Percentiles rank a stretch among this genome's conserved stretches.
These are phyloP conservation scores for Polygonum aviculare DNA, from an alignment of 148 eudicot genomes.

Conservation along the genomic window DNA sequence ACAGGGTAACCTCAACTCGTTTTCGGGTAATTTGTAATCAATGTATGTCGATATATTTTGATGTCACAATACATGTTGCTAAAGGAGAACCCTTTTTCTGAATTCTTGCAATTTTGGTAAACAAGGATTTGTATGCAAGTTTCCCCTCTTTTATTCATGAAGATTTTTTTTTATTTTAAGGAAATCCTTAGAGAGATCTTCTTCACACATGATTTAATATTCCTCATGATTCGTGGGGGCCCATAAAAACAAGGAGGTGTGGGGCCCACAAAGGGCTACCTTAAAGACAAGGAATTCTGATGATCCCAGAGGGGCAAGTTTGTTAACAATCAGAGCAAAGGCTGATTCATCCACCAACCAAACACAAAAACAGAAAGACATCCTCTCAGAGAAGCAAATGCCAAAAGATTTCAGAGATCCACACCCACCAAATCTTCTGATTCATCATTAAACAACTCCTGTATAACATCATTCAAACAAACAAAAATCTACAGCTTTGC, in stretches of 20 bases:
- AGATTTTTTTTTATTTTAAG: no score
- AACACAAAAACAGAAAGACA: conserved; percentile 2
- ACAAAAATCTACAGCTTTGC: background rate
- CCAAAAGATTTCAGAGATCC: conserved; percentile 7
- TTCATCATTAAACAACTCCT: background rate
- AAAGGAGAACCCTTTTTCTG: background rate
- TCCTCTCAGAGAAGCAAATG: conserved; percentile 5
- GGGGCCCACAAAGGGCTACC: background rate
- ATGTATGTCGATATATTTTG: background rate
- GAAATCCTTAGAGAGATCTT: background rate
- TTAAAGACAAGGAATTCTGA: background rate
- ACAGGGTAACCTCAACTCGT: background rate
- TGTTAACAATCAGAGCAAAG: conserved; percentile 1
- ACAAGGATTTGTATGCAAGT: no score
- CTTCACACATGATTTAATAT: no score
- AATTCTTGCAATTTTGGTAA: background rate
- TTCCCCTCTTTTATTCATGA: no score
- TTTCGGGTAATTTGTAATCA: background rate
- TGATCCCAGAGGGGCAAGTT: background rate
- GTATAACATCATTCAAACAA: conserved; percentile 8
- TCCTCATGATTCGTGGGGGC: background rate
- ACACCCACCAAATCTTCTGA: conserved; percentile 7
- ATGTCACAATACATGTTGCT: no score
- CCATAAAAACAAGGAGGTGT: background rate
- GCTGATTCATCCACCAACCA: conserved; percentile 9